Percentiles rank a stretch among this genome's conserved stretches.
These are phyloP conservation scores for Malus hybrid DNA, from an alignment of 331 rosid species.

Conservation along the genomic window DNA sequence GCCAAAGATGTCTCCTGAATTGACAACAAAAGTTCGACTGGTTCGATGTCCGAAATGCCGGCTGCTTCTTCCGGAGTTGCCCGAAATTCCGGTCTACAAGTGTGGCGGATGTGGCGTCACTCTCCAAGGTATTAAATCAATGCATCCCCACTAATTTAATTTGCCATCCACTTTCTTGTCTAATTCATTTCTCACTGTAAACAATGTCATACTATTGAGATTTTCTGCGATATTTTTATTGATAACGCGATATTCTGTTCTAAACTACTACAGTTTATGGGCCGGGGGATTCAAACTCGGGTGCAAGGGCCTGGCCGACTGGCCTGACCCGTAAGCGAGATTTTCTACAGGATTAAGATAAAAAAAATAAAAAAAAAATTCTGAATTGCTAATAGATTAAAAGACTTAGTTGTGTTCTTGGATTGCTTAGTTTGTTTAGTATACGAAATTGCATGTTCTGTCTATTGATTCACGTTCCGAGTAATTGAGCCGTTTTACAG, in stretches of 20 bases:
- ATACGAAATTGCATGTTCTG: not conserved
- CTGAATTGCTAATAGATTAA: not conserved
- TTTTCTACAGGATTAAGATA: no score
- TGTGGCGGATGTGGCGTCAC: conserved; percentile 77
- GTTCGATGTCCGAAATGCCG: conserved; percentile 79
- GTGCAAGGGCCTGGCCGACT: no score
- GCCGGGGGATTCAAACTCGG: no score
- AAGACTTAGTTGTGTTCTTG: not conserved
- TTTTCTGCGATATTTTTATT: no score
- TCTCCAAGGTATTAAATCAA: conserved; percentile 54
- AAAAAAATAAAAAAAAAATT: no score
- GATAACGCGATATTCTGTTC: no score
- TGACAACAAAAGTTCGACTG: conserved; percentile 45
- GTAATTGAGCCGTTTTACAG: not conserved
- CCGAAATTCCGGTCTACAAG: conserved; percentile 45
- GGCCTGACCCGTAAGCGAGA: no score
- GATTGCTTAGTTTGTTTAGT: not conserved
- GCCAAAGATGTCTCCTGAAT: conserved; percentile 36
- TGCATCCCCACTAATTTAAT: not conserved
- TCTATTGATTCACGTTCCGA: not conserved
- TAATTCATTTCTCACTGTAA: not conserved
- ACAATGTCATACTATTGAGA: no score
- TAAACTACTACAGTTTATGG: no score
- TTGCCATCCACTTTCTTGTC: not conserved
- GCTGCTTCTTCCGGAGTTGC: conserved; percentile 52